phyloP scores from a whole-genome alignment of 345 rosid genomes.

The Angophora floribunda region DNA sequence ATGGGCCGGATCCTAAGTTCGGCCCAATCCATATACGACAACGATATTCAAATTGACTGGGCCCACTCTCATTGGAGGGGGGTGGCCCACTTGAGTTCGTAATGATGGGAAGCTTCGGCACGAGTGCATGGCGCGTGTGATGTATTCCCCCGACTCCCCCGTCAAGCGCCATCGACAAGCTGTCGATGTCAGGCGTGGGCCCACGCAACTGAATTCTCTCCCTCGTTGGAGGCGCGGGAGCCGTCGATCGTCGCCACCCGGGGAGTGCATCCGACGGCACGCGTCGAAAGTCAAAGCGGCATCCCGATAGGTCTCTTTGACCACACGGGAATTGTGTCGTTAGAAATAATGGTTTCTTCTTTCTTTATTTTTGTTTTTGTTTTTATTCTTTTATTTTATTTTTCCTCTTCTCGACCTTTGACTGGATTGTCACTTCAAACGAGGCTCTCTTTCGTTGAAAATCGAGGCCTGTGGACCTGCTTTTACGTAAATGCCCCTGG shows the following conservation, averaged over 20 bases:
- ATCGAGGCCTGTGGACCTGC: constrained; percentile 1
- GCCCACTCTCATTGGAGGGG: neutral
- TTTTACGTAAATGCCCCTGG: constrained; percentile 19
- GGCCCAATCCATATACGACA: neutral
- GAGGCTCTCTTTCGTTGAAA: constrained; percentile 53
- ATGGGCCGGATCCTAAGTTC: neutral
- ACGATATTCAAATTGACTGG: neutral
- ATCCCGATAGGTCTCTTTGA: constrained; percentile 4
- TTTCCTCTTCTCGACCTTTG: constrained; percentile 48
- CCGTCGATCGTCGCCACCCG: neutral
- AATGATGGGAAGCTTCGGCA: neutral
- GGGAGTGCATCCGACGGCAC: neutral
- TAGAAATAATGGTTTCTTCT: neutral
- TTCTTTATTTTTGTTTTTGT: neutral
- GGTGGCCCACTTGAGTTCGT: neutral
- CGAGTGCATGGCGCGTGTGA: constrained; percentile 6
- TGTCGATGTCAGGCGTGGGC: constrained; percentile 3
- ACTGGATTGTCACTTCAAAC: constrained; percentile 62
- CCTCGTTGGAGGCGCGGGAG: neutral
- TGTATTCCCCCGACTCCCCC: too few species aligned
- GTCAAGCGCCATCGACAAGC: neutral
- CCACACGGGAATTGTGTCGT: constrained; percentile 36
- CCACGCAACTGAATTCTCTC: neutral
- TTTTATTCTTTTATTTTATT: neutral
- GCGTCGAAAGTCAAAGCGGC: neutral